Percentiles rank a stretch among this genome's conserved stretches.
Evolutionary conservation across 306 rosid genomes (phyloP).

Genomic region (Prunus salicina): DNA sequence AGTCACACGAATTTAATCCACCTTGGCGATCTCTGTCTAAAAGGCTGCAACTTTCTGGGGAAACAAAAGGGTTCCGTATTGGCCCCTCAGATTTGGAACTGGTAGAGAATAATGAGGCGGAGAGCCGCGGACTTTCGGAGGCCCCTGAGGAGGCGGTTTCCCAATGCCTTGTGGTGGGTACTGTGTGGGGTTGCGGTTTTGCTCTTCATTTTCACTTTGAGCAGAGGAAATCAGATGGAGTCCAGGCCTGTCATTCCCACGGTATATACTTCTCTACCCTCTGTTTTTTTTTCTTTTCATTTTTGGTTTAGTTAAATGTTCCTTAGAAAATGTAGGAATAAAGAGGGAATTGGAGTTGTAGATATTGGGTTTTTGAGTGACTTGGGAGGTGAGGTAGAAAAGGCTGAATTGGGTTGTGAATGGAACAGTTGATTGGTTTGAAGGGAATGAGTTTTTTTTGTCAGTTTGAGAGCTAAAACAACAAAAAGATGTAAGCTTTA

Average conservation of each 20-base stretch:
- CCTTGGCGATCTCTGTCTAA: conserved; percentile 4
- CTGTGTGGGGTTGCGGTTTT: conserved; percentile 62
- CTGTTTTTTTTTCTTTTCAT: neutral
- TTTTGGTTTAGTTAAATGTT: neutral
- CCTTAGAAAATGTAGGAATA: neutral
- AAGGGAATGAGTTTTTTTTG: neutral
- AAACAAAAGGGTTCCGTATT: neutral
- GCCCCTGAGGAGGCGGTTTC: conserved; percentile 73
- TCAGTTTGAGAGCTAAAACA: neutral
- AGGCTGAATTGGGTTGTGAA: conserved; percentile 1
- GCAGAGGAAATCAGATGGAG: conserved; percentile 74
- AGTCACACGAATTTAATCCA: neutral
- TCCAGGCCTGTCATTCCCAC: conserved; percentile 60
- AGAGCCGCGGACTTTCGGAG: conserved; percentile 73
- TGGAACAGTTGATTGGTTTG: neutral
- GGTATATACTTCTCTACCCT: conserved; percentile 31
- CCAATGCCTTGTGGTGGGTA: conserved; percentile 71
- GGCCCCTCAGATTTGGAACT: neutral
- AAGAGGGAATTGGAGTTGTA: neutral
- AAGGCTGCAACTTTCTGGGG: neutral
- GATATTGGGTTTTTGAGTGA: neutral
- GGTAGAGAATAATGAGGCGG: conserved; percentile 67
- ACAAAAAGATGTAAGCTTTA: neutral
- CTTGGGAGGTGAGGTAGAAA: neutral
- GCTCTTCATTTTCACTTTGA: conserved; percentile 64